phyloP scores from a whole-genome alignment of 2,329 filamentous ascomycete species.

The Lachnellula suecica region DNA sequence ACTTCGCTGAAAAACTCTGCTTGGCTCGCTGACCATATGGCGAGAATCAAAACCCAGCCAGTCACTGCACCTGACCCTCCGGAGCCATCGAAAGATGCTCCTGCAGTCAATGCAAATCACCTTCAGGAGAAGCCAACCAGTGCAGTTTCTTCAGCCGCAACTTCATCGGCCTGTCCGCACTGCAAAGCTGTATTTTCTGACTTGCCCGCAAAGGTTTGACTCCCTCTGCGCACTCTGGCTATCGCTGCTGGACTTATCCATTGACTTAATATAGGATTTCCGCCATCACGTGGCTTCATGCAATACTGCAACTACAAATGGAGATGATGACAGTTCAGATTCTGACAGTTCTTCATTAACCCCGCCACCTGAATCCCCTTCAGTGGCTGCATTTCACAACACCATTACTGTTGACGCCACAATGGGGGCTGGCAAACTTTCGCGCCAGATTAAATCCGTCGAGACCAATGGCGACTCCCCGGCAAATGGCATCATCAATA shows the following conservation, averaged over 20 bases:
- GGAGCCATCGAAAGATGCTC: not conserved
- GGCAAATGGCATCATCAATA: constrained; percentile 2
- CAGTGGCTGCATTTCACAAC: constrained; percentile 3
- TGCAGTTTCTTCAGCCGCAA: constrained; percentile 4
- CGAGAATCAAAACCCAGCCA: constrained; percentile 9
- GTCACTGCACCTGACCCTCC: constrained; percentile 3
- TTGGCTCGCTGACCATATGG: constrained; percentile 9
- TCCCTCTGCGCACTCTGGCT: not conserved
- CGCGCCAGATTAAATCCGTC: constrained; percentile 7
- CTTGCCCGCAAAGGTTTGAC: constrained; percentile 9
- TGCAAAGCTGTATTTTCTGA: constrained; percentile 10
- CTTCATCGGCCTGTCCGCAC: constrained; percentile 11
- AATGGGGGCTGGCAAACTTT: not conserved
- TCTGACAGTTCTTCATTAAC: constrained; percentile 23
- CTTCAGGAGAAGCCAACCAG: too few relatives aligned
- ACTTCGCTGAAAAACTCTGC: not conserved
- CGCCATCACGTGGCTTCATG: constrained; percentile 29
- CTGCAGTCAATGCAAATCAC: constrained; percentile 7
- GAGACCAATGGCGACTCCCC: constrained; percentile 5
- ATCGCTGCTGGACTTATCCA: constrained; percentile 5
- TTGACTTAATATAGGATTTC: constrained; percentile 29
- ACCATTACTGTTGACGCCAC: constrained; percentile 4
- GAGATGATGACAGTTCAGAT: constrained; percentile 12
- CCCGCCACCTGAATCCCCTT: constrained; percentile 20
- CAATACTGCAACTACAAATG: constrained; percentile 15